These are phyloP conservation scores for Mortierella sp. DNA, from an alignment of 371 early-diverging fungal genomes.

Conservation along the genomic window DNA sequence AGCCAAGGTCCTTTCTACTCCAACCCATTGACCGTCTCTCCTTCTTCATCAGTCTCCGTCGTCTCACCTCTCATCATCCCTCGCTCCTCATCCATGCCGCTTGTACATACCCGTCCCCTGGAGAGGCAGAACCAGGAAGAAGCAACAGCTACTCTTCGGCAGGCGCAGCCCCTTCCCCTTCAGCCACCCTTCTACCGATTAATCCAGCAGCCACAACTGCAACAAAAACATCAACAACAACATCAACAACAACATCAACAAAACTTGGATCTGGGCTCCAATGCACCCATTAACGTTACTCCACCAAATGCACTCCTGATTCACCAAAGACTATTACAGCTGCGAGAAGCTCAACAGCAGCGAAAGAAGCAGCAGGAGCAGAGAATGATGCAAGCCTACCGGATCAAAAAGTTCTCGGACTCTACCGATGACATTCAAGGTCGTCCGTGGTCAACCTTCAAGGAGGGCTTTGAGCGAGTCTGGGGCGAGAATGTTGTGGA, in stretches of 20 bases:
- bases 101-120: neutral
- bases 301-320: neutral
- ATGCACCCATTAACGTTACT: neutral
- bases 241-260: neutral
- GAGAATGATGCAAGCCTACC: neutral
- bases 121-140: neutral
- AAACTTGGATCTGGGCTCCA: neutral
- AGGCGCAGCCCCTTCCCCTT: neutral
- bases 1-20: neutral
- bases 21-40: neutral
- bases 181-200: neutral
- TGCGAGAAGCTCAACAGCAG: neutral
- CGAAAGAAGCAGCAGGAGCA: neutral
- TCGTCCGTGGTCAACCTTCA: neutral
- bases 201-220: neutral
- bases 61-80: neutral
- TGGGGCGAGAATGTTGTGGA: neutral
- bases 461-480: neutral
- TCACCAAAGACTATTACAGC: neutral
- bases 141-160: neutral
- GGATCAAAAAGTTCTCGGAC: neutral
- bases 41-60: neutral
- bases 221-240: neutral
- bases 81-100: conserved; percentile 4
- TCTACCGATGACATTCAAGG: neutral